Base-by-base conservation (phyloP, 352 stramenopile species). In the Globisporangium emineosum region DNA sequence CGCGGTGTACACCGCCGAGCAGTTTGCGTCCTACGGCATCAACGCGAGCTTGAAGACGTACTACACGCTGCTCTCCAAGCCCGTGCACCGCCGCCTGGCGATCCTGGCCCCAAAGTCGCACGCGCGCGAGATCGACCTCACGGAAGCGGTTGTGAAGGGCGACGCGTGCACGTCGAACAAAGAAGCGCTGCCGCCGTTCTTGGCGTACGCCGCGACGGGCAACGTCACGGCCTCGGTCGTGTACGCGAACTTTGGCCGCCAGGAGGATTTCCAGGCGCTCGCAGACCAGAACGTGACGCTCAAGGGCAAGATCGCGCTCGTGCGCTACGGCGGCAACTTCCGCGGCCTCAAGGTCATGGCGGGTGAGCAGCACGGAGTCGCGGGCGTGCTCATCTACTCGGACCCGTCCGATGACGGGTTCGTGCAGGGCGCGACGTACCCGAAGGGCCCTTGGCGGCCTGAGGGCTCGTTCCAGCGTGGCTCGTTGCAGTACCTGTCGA, bases 341-440 rank as follows among this genome's bases (percentile, higher is more conserved):
- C 83, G 86, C 49, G 83, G 86, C 3, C 66, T 93, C 0, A 96
- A 96, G 62, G 87, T 96, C 8, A 90, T 94, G 79, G 79, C 91
- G 37, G 87, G 89, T 0, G 78, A 98, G 68, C 52, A 78, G 25
- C 79, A 86, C 33, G 80, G 82, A 6, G 92, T 93, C 62, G 63
- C 78, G 1, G 91, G 77, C 27, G 81, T 88, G 27, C 68, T 98
- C 0, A 96, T 98, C 65, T 98, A 96, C 69, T 94, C 81, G 40
- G 91, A 98, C 65, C 91, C 91, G 4, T 42, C 71, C 12, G 81
- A 98, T 27, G 91, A 98, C 67, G 91, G 90, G 8, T 97, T 77
- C 57, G 58, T 27, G 1, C 57, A 71, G 6, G 90, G 89, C 4
- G 58, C 66, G 7, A 77, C 81, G 2, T 97, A 97, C 65, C 90